These are phyloP conservation scores for Earliella scabrosa DNA, from an alignment of 1,284 basidiomycete species.

Conservation along the genomic window DNA sequence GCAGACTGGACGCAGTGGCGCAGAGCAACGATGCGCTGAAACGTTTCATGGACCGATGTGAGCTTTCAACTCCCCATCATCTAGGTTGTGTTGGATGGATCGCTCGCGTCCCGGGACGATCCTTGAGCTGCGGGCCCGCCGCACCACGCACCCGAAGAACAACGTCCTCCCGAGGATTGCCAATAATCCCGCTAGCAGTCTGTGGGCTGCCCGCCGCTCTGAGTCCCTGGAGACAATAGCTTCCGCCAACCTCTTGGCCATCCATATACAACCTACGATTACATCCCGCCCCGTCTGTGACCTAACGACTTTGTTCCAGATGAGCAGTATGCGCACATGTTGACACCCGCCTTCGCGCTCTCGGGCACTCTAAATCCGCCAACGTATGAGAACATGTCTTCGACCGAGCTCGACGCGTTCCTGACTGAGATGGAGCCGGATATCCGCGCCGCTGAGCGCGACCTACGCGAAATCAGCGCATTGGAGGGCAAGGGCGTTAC, in stretches of 20 bases:
- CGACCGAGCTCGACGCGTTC: conserved; percentile 69
- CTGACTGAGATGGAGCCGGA: conserved; percentile 80
- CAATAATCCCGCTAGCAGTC: too few relatives aligned
- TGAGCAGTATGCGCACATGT: conserved; percentile 71
- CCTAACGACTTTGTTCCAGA: conserved; percentile 45
- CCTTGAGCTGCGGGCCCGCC: too few relatives aligned
- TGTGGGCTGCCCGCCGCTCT: too few relatives aligned
- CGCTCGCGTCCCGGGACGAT: too few relatives aligned
- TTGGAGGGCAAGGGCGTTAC: conserved; percentile 72
- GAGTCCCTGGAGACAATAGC: too few relatives aligned
- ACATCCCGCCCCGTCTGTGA: background rate
- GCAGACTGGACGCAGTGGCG: conserved; percentile 55
- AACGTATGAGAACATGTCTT: conserved; percentile 64
- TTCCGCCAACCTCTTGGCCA: too few relatives aligned
- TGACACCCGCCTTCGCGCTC: conserved; percentile 75
- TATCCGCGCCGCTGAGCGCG: conserved; percentile 76
- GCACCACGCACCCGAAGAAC: too few relatives aligned
- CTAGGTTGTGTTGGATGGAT: background rate
- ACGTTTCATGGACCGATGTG: conserved; percentile 76
- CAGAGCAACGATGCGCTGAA: conserved; percentile 71
- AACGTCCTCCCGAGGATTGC: too few relatives aligned
- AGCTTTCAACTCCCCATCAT: conserved; percentile 24
- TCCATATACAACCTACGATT: background rate
- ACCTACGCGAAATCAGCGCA: conserved; percentile 74
- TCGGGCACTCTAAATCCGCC: conserved; percentile 57